Conservation (phyloP, 768 basidiomycete species). For the Boletus barrowsii region DNA sequence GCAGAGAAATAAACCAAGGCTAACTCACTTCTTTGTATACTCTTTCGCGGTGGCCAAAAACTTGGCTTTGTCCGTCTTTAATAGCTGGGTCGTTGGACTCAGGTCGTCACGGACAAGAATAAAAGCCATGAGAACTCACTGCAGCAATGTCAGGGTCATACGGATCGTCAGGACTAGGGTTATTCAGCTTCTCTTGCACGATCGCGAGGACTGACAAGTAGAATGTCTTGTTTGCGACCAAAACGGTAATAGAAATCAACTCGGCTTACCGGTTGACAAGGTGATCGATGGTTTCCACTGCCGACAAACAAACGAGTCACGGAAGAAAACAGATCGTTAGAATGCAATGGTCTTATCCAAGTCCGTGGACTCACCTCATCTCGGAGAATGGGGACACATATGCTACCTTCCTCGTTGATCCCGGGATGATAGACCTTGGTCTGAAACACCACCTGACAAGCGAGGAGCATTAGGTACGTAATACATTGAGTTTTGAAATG, state of each 20-base stretch:
- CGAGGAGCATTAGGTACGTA: constrained; percentile 18
- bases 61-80: constrained; percentile 75
- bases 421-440: constrained; percentile 92
- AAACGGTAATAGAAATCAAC: neutral
- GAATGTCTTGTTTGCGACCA: constrained; percentile 11
- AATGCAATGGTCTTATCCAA: neutral
- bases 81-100: constrained; percentile 40
- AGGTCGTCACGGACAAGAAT: neutral
- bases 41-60: constrained; percentile 79
- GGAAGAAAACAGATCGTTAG: constrained; percentile 2
- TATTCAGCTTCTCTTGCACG: constrained; percentile 83
- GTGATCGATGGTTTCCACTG: constrained; percentile 87
- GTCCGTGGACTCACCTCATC: constrained; percentile 60
- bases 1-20: neutral
- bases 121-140: constrained; percentile 40
- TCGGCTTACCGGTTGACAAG: constrained; percentile 57
- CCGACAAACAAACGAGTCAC: constrained; percentile 3
- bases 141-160: constrained; percentile 86
- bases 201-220: constrained; percentile 57
- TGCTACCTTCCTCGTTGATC: constrained; percentile 84
- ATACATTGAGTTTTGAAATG: constrained; percentile 1
- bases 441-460: constrained; percentile 66
- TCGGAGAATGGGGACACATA: constrained; percentile 79
- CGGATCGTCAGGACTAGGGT: constrained; percentile 84
- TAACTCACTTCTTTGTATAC: constrained; percentile 74